Percentiles rank a stretch among this genome's conserved stretches.
Conservation (phyloP, 2,329 filamentous ascomycete species). For the Verticillium nubilum region DNA sequence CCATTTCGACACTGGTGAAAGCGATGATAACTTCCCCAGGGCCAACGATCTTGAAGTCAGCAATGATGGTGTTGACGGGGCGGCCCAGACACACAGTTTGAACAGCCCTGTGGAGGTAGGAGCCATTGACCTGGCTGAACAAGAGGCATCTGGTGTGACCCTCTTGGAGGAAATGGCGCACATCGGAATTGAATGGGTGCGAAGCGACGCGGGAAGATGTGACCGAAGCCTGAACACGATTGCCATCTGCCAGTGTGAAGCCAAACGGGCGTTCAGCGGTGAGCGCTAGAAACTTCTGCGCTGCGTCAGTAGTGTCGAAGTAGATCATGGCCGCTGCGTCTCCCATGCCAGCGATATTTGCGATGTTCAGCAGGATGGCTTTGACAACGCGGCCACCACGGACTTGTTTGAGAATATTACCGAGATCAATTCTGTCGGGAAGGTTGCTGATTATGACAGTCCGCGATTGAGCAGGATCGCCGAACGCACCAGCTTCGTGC, state of each 20-base stretch:
- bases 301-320: slow-evolving; percentile 2
- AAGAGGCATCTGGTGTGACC: neutral
- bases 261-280: neutral
- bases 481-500: neutral
- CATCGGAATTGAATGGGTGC: neutral
- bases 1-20: neutral
- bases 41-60: neutral
- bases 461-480: neutral
- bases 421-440: slow-evolving; percentile 4
- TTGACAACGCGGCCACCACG: slow-evolving; percentile 7
- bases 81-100: neutral
- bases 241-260: neutral
- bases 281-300: neutral
- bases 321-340: slow-evolving; percentile 4
- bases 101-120: neutral
- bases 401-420: slow-evolving; percentile 7
- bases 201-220: neutral
- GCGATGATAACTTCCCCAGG: neutral
- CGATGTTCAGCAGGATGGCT: neutral
- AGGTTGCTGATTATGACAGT: slow-evolving; percentile 8
- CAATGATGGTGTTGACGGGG: neutral
- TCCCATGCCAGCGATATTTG: neutral
- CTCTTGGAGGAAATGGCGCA: neutral
- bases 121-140: neutral
- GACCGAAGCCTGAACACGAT: neutral